phyloP scores from a whole-genome alignment of 371 early-diverging fungal genomes.

The Syncephalastrum sp. region DNA sequence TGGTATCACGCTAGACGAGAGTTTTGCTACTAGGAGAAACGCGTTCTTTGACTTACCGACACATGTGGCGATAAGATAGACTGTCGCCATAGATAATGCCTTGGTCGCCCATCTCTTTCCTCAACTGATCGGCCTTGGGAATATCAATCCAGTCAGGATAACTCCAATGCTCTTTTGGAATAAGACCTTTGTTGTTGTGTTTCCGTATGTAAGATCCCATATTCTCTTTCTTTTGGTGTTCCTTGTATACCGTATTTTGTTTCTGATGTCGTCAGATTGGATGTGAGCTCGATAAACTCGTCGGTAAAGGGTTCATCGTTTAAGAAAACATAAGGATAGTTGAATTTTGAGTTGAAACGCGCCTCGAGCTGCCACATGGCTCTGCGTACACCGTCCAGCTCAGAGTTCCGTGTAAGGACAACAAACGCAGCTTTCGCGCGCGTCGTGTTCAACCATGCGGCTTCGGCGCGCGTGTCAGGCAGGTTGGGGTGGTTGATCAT shows the following conservation, averaged over 20 bases:
- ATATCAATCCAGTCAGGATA: conserved; percentile 83
- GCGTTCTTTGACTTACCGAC: conserved; percentile 51
- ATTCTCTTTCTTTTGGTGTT: conserved; percentile 17
- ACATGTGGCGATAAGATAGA: conserved; percentile 94
- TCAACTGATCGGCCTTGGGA: conserved; percentile 53
- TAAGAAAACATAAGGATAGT: conserved; percentile 90
- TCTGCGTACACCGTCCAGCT: conserved; percentile 63
- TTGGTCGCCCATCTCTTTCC: conserved; percentile 58
- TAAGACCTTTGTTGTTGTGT: conserved; percentile 37
- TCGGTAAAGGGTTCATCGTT: conserved; percentile 82
- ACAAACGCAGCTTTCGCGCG: conserved; percentile 63
- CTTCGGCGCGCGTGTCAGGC: conserved; percentile 4
- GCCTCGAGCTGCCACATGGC: conserved; percentile 81
- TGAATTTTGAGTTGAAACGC: conserved; percentile 76
- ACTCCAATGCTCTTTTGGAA: conserved; percentile 72
- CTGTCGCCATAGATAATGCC: conserved; percentile 85
- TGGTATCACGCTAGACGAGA: not conserved
- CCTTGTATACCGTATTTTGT: conserved; percentile 37
- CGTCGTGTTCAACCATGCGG: conserved; percentile 30
- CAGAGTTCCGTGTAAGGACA: conserved; percentile 70
- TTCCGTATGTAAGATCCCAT: conserved; percentile 37
- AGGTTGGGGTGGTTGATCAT: conserved; percentile 4
- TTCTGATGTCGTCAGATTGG: conserved; percentile 47
- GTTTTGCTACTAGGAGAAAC: not conserved
- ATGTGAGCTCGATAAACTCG: conserved; percentile 66